Evolutionary conservation across 2,329 filamentous ascomycete species (phyloP).

Genomic region (Chalaropsis thielavioides): DNA sequence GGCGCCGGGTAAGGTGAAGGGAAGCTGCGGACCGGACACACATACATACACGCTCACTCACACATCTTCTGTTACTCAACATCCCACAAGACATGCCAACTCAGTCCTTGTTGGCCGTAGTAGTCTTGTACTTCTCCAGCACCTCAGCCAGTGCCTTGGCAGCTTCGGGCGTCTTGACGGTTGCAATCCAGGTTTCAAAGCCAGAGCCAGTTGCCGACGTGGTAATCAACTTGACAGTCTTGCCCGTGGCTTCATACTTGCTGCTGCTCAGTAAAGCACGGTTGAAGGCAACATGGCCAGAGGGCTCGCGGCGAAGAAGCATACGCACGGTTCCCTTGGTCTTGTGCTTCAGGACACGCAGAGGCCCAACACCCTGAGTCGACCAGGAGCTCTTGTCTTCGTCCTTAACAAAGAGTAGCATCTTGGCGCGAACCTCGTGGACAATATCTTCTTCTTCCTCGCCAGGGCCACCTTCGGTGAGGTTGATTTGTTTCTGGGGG

Average conservation of each 20-base stretch:
- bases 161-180: conserved; percentile 50
- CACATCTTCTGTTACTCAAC: background rate
- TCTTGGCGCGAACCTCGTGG: conserved; percentile 57
- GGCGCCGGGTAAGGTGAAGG: too few species aligned
- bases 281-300: conserved; percentile 62
- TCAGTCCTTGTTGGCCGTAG: conserved; percentile 36
- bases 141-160: conserved; percentile 38
- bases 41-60: too few species aligned
- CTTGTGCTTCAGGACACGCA: conserved; percentile 62
- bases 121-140: conserved; percentile 39
- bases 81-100: background rate
- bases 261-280: conserved; percentile 46
- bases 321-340: conserved; percentile 51
- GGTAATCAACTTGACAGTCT: conserved; percentile 45
- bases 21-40: background rate
- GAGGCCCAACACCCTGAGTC: conserved; percentile 53
- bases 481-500: conserved; percentile 53
- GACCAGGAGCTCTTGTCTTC: conserved; percentile 45
- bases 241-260: conserved; percentile 46
- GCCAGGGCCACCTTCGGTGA: conserved; percentile 50
- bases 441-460: conserved; percentile 60
- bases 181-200: conserved; percentile 56
- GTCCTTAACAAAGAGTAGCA: conserved; percentile 44
- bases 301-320: conserved; percentile 59
- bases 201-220: conserved; percentile 43